Percentiles rank a stretch among this genome's conserved stretches.
These are phyloP conservation scores for Fusarium floridanum DNA, from an alignment of 2,329 filamentous ascomycete species.

Conservation along the genomic window DNA sequence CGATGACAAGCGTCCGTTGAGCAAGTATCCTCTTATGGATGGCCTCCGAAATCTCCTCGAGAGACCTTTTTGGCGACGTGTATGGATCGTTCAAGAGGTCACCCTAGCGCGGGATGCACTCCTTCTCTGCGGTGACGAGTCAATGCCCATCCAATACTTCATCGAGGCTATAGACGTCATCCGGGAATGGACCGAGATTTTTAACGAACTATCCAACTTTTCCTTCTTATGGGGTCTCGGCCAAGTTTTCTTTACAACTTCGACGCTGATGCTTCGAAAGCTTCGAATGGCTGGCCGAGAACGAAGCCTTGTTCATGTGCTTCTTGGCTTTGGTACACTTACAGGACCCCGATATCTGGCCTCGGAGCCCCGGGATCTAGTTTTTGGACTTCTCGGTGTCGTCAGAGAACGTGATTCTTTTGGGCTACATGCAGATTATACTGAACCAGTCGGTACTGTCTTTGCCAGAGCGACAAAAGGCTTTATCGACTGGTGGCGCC, in stretches of 20 bases:
- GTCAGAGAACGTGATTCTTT: conserved; percentile 13
- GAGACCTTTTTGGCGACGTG: conserved; percentile 15
- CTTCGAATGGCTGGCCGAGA: not conserved
- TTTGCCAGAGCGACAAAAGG: conserved; percentile 26
- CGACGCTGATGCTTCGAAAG: not conserved
- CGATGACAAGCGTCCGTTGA: not conserved
- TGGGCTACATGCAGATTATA: conserved; percentile 17
- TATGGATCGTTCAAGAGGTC: conserved; percentile 26
- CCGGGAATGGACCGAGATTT: not conserved
- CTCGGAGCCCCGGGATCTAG: conserved; percentile 39
- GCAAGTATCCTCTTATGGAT: not conserved
- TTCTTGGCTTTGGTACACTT: not conserved
- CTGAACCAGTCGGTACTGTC: not conserved
- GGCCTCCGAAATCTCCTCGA: conserved; percentile 13
- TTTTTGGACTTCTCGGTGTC: conserved; percentile 33
- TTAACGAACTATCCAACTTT: not conserved
- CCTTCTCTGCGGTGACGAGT: conserved; percentile 12
- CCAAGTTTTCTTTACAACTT: not conserved
- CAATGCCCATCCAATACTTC: conserved; percentile 16
- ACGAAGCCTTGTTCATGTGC: conserved; percentile 3
- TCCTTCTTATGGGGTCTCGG: not conserved
- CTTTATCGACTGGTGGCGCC: conserved; percentile 22
- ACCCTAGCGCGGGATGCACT: not conserved
- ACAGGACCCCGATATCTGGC: conserved; percentile 33
- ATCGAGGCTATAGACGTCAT: conserved; percentile 20